Conservation (phyloP, 805 yeast species). For the Metschnikowia henanensis region DNA sequence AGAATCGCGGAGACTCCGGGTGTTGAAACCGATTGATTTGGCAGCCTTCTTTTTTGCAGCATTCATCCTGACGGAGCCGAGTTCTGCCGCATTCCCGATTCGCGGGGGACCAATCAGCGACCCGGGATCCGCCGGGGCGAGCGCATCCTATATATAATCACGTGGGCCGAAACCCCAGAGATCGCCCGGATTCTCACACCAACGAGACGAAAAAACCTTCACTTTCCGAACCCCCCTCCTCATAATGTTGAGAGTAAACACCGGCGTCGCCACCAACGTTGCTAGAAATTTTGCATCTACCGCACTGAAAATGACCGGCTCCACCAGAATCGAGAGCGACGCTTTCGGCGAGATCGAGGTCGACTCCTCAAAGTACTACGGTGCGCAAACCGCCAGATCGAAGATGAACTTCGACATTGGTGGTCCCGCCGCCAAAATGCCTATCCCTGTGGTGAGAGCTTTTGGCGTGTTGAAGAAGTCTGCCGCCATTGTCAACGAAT, state of each 20-base stretch:
- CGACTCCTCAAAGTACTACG: conserved; percentile 87
- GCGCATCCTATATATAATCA: conserved; percentile 9
- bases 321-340: conserved; percentile 79
- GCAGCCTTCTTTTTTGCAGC: background rate
- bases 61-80: background rate
- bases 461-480: conserved; percentile 95
- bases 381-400: conserved; percentile 97
- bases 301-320: conserved; percentile 21
- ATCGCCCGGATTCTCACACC: conserved; percentile 3
- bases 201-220: conserved; percentile 1
- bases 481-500: conserved; percentile 86
- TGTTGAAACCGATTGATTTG: no score
- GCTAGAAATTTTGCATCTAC: conserved; percentile 32
- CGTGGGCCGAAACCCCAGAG: conserved; percentile 4
- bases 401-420: conserved; percentile 94
- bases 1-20: no score
- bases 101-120: conserved; percentile 7
- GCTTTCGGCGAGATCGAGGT: conserved; percentile 98
- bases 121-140: conserved; percentile 8
- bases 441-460: conserved; percentile 85
- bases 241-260: conserved; percentile 20
- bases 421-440: conserved; percentile 87
- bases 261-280: conserved; percentile 12
- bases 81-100: background rate
- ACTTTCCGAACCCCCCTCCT: background rate